Base-by-base conservation (phyloP, 768 basidiomycete genomes). In the Gloeopeniophorella convolvens region DNA sequence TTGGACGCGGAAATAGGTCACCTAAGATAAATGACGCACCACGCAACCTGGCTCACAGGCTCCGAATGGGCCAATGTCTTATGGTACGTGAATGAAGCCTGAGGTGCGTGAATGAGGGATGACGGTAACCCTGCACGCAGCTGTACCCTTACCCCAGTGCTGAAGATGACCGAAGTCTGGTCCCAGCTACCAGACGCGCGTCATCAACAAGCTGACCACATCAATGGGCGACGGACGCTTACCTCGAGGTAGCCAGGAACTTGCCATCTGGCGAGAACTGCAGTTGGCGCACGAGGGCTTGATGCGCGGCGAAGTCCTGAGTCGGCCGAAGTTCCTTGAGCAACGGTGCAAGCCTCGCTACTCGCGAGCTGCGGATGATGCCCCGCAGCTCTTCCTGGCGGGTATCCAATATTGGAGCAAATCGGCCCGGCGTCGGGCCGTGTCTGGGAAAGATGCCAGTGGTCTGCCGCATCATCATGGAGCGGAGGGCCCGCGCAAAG, bases 261-360 rank as follows among this genome's bases (percentile, higher is more conserved):
- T 74, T 80, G 11, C 86, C 85, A 63, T 86, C 77, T 2, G 85
- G 85, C 1, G 83, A 85, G 66, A 88, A 89, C 62, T 87, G 81
- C 60, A 89, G 62, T 62, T 86, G 82, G 44, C 80, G 65, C 13
- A 89, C 85, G 20, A 86, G 73, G 3, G 81, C 84, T 43, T 72
- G 67, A 63, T 88, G 86, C 5, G 80, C 79, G 9, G 75, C 74
- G 20, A 85, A 64, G 54, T 80, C 81, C 59, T 85, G 77, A 0
- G 78, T 79, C 5, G 75, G 64, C 46, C 73, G 71, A 56, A 87
- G 60, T 31, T 68, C 69, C 50, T 69, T 72, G 45, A 89, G 64
- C 52, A 74, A 78, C 12, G 81, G 79, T 6, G 72, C 68, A 37
- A 85, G 64, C 12, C 66, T 65, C 15, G 77, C 70, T 5, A 85